A percentile compares a stretch with the other conserved stretches of the same genome.
Evolutionary conservation across 805 yeast species (phyloP).

Genomic region (Blastobotrys robertii): DNA sequence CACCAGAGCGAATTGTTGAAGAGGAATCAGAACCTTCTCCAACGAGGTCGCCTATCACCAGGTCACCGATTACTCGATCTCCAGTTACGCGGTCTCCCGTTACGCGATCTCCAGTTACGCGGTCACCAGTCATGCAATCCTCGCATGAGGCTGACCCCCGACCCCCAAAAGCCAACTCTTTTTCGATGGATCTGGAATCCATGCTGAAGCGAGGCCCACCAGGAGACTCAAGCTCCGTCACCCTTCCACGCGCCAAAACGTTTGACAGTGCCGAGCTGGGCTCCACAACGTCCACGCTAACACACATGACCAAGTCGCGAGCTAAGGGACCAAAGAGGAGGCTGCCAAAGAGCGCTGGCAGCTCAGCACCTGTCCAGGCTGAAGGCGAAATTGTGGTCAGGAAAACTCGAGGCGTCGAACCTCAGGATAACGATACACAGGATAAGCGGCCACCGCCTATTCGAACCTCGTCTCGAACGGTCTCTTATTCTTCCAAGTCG

Average conservation of each 20-base stretch:
- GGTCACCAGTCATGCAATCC: not conserved
- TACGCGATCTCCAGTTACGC: not conserved
- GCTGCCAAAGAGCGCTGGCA: constrained; percentile 21
- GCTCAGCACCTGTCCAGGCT: not conserved
- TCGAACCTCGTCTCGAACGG: constrained; percentile 15
- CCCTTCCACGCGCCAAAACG: constrained; percentile 13
- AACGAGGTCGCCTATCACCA: not conserved
- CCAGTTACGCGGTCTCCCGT: no score
- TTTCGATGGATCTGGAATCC: constrained; percentile 7
- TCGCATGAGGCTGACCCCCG: not conserved
- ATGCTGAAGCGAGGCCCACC: constrained; percentile 10
- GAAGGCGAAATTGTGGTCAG: not conserved
- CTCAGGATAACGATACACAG: not conserved
- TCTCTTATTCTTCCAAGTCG: constrained; percentile 8
- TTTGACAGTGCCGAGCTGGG: constrained; percentile 12
- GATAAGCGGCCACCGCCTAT: constrained; percentile 9
- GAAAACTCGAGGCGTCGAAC: not conserved
- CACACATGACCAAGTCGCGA: constrained; percentile 27
- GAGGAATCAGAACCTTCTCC: not conserved
- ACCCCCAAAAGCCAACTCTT: constrained; percentile 2
- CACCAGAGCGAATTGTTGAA: not conserved
- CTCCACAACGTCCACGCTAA: constrained; percentile 10
- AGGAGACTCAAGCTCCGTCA: not conserved
- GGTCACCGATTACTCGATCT: not conserved
- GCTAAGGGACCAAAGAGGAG: constrained; percentile 33